Percentiles rank a stretch among this genome's conserved stretches.
These are phyloP conservation scores for Rubia tinctorum DNA, from an alignment of 305 asterid genomes.

Conservation along the genomic window DNA sequence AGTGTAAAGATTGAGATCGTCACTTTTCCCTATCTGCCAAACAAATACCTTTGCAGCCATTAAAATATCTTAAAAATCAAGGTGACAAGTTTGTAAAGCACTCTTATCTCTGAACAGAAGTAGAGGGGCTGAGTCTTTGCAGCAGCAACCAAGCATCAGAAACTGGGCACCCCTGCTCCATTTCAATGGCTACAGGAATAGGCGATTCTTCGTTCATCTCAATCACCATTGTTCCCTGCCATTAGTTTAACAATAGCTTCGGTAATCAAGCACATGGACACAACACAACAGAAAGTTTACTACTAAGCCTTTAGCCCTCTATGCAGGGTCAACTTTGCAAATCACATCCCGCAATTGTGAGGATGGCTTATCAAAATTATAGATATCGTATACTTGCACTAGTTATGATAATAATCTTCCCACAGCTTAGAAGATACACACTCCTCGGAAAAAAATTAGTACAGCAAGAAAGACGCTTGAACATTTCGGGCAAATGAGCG, in stretches of 20 bases:
- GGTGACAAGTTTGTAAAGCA: conserved; percentile 32
- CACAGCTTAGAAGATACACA: background rate
- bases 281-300: background rate
- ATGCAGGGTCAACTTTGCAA: too few relatives aligned
- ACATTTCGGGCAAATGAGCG: background rate
- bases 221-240: conserved; percentile 69
- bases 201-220: conserved; percentile 43
- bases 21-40: background rate
- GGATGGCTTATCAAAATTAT: too few relatives aligned
- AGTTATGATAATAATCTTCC: background rate
- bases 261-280: background rate
- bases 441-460: background rate
- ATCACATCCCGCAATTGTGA: too few relatives aligned
- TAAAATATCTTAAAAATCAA: conserved; percentile 8
- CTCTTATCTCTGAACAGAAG: conserved; percentile 21
- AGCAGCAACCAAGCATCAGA: conserved; percentile 74
- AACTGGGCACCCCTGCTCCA: conserved; percentile 67
- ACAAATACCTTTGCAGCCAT: background rate
- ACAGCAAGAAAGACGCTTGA: background rate
- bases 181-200: conserved; percentile 65
- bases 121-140: conserved; percentile 41
- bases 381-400: too few relatives aligned
- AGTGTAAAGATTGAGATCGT: background rate
- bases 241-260: background rate
- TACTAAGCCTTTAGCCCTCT: background rate